Percentiles rank a stretch among this genome's conserved stretches.
phyloP scores from a whole-genome alignment of 2,329 filamentous ascomycete species.

The Phaeosphaeria sp. region DNA sequence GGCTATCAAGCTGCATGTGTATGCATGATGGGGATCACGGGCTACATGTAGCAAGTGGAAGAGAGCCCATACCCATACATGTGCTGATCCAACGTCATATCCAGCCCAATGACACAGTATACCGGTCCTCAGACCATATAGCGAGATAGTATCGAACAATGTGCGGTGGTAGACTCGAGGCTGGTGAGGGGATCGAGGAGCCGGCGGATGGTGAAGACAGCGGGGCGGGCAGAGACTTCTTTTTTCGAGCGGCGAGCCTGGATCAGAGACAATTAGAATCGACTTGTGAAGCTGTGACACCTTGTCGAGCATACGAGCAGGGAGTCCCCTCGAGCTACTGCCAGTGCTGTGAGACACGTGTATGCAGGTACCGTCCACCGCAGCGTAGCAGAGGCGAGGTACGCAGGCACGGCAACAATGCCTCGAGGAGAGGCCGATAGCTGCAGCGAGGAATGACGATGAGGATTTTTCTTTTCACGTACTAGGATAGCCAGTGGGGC shows the following conservation, averaged over 20 bases:
- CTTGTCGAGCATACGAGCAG: slow-evolving; percentile 29
- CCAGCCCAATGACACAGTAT: slow-evolving; percentile 39
- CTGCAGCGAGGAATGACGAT: slow-evolving; percentile 28
- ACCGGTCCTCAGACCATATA: slow-evolving; percentile 40
- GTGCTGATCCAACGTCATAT: slow-evolving; percentile 51
- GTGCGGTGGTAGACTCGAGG: slow-evolving; percentile 19
- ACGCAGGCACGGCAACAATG: slow-evolving; percentile 24
- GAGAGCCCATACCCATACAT: slow-evolving; percentile 48
- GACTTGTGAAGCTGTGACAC: slow-evolving; percentile 38
- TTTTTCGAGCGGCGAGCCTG: slow-evolving; percentile 19
- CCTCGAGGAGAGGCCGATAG: slow-evolving; percentile 17
- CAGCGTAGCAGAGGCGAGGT: slow-evolving; percentile 26
- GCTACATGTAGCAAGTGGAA: slow-evolving; percentile 23
- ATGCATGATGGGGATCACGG: slow-evolving; percentile 12
- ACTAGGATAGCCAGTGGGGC: slow-evolving; percentile 38
- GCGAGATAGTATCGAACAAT: slow-evolving; percentile 22
- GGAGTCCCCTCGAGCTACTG: slow-evolving; percentile 28
- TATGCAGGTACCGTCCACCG: slow-evolving; percentile 42
- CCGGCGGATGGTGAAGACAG: slow-evolving; percentile 20
- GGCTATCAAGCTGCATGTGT: background rate
- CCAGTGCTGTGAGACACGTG: slow-evolving; percentile 36
- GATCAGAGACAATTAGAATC: slow-evolving; percentile 29
- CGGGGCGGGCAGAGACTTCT: slow-evolving; percentile 28
- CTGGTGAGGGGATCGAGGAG: slow-evolving; percentile 6
- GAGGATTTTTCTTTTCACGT: slow-evolving; percentile 35